phyloP scores from a whole-genome alignment of 2,329 filamentous ascomycete species.

The Botrytis hyacinthi region DNA sequence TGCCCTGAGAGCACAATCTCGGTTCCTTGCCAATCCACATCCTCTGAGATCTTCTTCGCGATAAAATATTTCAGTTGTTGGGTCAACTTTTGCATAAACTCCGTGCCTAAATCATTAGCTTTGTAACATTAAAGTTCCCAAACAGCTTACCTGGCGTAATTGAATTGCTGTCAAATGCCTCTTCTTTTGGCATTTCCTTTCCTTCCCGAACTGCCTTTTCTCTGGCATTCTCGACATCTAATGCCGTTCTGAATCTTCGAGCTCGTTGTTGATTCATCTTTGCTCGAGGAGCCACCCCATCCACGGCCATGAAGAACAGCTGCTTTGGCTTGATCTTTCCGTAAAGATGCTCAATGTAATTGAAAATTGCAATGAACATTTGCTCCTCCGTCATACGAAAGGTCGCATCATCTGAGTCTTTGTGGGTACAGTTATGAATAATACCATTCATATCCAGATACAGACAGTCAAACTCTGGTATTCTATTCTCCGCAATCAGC shows the following conservation, averaged over 20 bases:
- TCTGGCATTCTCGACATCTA: slow-evolving; percentile 84
- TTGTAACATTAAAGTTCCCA: background rate
- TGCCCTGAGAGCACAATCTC: slow-evolving; percentile 96
- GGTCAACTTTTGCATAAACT: slow-evolving; percentile 96
- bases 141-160: slow-evolving; percentile 74
- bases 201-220: slow-evolving; percentile 91
- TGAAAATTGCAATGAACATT: slow-evolving; percentile 99
- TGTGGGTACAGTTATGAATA: slow-evolving; percentile 97
- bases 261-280: slow-evolving; percentile 99
- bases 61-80: slow-evolving; percentile 96
- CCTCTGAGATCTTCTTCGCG: slow-evolving; percentile 97
- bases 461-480: slow-evolving; percentile 97
- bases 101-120: slow-evolving; percentile 56
- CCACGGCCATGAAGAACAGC: slow-evolving; percentile 99
- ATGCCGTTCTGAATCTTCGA: slow-evolving; percentile 87
- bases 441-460: slow-evolving; percentile 99
- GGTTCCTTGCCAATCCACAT: slow-evolving; percentile 95
- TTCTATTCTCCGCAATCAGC: slow-evolving; percentile 96
- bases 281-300: slow-evolving; percentile 92
- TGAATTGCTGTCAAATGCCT: slow-evolving; percentile 97
- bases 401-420: slow-evolving; percentile 72
- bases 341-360: slow-evolving; percentile 98
- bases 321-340: slow-evolving; percentile 98
- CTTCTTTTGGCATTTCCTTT: slow-evolving; percentile 89
- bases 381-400: slow-evolving; percentile 95